Percentiles rank a stretch among this genome's conserved stretches.
phyloP scores from a whole-genome alignment of 495 filamentous ascomycete species.

The Echria macrotheca region DNA sequence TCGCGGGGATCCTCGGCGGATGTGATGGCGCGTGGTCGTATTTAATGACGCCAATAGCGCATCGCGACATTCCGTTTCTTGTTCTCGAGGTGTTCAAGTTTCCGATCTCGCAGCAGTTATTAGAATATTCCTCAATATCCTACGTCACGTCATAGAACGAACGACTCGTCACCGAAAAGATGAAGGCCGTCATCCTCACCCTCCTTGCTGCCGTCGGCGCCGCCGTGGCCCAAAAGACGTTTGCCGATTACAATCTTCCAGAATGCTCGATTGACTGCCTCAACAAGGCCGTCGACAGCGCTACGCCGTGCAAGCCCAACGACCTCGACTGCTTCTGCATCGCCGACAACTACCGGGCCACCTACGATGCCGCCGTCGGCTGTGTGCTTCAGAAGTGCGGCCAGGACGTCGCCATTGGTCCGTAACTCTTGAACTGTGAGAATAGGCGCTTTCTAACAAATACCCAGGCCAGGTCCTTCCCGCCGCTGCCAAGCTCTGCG shows the following conservation, averaged over 20 bases:
- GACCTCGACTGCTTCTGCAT: conserved; percentile 25
- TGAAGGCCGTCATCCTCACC: conserved; percentile 16
- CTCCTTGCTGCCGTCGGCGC: conserved; percentile 13
- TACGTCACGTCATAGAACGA: too few relatives aligned
- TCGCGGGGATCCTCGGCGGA: too few relatives aligned
- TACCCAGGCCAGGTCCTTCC: conserved; percentile 20
- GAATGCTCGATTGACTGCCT: conserved; percentile 24
- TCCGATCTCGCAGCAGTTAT: too few relatives aligned
- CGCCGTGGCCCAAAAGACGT: conserved; percentile 2
- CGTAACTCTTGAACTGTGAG: too few relatives aligned
- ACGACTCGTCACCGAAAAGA: too few relatives aligned
- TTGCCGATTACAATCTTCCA: conserved; percentile 14
- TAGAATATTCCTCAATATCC: too few relatives aligned
- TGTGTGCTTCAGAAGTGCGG: conserved; percentile 22
- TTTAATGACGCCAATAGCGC: too few relatives aligned
- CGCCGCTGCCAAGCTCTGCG: conserved; percentile 18
- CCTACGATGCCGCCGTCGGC: conserved; percentile 15
- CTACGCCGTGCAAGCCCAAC: conserved; percentile 17
- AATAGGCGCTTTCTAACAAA: too few relatives aligned
- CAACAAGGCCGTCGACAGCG: conserved; percentile 8
- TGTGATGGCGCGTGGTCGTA: too few relatives aligned
- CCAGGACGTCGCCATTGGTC: conserved; percentile 15
- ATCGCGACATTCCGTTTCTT: too few relatives aligned
- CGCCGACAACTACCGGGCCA: conserved; percentile 21
- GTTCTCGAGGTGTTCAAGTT: too few relatives aligned